Conservation (phyloP, 2,329 filamentous ascomycete species). For the Aspergillus tamarii region DNA sequence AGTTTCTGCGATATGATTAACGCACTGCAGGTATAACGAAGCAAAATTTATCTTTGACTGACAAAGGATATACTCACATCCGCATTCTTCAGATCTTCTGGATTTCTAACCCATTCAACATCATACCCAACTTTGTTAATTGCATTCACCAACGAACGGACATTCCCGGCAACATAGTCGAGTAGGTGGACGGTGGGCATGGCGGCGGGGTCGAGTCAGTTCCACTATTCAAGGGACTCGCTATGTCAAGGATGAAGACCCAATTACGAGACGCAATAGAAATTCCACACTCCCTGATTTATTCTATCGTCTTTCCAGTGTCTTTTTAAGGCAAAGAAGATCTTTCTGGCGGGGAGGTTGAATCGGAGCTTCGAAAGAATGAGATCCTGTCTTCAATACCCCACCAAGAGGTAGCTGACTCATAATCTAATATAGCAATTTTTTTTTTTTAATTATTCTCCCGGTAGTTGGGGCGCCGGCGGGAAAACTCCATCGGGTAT, state of each 20-base stretch:
- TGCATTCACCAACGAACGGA: conserved; percentile 93
- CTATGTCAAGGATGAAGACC: not conserved
- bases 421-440: not conserved
- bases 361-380: not conserved
- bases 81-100: conserved; percentile 80
- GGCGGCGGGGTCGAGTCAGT: conserved; percentile 3
- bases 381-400: not conserved
- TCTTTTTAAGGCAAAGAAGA: not conserved
- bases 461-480: not conserved
- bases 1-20: conserved; percentile 65
- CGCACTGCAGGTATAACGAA: not conserved
- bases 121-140: conserved; percentile 94
- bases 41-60: not conserved
- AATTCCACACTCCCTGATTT: not conserved
- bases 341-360: not conserved
- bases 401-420: not conserved
- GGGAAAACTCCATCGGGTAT: not conserved
- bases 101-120: conserved; percentile 87
- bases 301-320: not conserved
- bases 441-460: not conserved
- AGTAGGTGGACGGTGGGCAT: conserved; percentile 58
- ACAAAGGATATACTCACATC: conserved; percentile 61
- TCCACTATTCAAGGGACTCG: not conserved
- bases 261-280: not conserved
- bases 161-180: conserved; percentile 94